Conservation (phyloP, 306 rosid species). For the Ochetophila trinervis region DNA sequence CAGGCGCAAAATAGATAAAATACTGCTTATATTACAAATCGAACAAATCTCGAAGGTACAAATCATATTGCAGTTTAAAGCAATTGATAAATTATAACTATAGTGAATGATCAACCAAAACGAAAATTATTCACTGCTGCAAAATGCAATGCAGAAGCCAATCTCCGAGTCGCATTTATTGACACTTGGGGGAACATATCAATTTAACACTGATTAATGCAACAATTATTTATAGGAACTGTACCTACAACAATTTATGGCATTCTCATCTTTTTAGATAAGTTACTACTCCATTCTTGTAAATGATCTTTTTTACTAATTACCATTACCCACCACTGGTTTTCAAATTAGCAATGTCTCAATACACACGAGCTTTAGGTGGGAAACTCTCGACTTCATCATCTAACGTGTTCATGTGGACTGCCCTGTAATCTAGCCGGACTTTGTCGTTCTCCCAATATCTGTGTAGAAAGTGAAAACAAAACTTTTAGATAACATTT, state of each 20-base stretch:
- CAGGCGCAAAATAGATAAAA: too few relatives aligned
- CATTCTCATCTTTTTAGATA: conserved; percentile 24
- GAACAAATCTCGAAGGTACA: too few relatives aligned
- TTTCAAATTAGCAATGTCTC: conserved; percentile 16
- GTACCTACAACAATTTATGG: conserved; percentile 34
- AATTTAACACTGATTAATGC: conserved; percentile 30
- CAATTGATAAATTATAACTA: conserved; percentile 3
- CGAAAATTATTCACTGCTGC: conserved; percentile 25
- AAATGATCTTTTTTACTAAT: conserved; percentile 10
- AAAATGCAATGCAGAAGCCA: conserved; percentile 31
- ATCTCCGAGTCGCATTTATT: conserved; percentile 29
- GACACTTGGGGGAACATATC: conserved; percentile 24
- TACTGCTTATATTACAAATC: too few relatives aligned
- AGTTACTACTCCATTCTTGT: conserved; percentile 15
- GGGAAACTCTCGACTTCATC: conserved; percentile 87
- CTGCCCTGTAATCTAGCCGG: conserved; percentile 82
- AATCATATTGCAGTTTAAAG: neutral
- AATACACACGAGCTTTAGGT: conserved; percentile 96
- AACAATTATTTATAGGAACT: conserved; percentile 34
- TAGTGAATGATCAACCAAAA: conserved; percentile 3
- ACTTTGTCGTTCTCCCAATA: conserved; percentile 84
- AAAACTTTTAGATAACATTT: conserved; percentile 14
- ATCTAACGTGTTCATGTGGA: conserved; percentile 86
- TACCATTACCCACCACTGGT: conserved; percentile 8
- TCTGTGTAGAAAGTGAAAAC: conserved; percentile 39